Evolutionary conservation across 2,329 filamentous ascomycete species (phyloP).

Genomic region (Penicillium vulpinum): DNA sequence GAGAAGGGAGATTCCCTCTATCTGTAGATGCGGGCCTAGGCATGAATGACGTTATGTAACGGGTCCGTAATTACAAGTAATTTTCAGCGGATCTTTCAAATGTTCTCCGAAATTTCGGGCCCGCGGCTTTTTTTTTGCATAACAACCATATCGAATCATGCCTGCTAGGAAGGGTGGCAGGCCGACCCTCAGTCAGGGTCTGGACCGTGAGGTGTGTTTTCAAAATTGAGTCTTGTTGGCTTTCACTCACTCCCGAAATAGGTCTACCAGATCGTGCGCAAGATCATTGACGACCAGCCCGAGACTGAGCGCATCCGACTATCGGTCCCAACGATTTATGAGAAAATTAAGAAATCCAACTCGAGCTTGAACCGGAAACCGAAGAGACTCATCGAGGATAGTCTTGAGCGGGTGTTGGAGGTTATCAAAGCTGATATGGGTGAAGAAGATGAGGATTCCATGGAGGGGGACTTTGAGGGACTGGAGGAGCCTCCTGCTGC

Average conservation of each 20-base stretch:
- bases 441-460: constrained; percentile 53
- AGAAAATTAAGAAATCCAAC: constrained; percentile 80
- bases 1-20: neutral
- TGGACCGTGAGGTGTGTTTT: constrained; percentile 63
- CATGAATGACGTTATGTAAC: constrained; percentile 21
- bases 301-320: constrained; percentile 53
- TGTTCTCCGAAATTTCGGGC: constrained; percentile 11
- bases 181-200: constrained; percentile 53
- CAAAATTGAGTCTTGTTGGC: constrained; percentile 9
- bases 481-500: constrained; percentile 41
- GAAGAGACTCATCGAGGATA: constrained; percentile 78
- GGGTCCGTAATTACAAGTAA: constrained; percentile 19
- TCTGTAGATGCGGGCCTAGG: neutral
- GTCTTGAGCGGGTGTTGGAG: constrained; percentile 77
- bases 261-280: constrained; percentile 77
- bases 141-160: constrained; percentile 32
- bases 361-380: constrained; percentile 80
- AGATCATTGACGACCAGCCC: constrained; percentile 68
- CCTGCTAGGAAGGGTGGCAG: constrained; percentile 42
- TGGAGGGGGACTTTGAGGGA: constrained; percentile 54
- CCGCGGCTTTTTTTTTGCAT: constrained; percentile 20
- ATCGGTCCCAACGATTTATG: constrained; percentile 67
- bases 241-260: constrained; percentile 25
- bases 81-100: constrained; percentile 19
- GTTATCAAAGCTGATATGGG: constrained; percentile 67